Conservation (phyloP, 192 early-diverging fungal genomes). For the Lobosporangium transversale region DNA sequence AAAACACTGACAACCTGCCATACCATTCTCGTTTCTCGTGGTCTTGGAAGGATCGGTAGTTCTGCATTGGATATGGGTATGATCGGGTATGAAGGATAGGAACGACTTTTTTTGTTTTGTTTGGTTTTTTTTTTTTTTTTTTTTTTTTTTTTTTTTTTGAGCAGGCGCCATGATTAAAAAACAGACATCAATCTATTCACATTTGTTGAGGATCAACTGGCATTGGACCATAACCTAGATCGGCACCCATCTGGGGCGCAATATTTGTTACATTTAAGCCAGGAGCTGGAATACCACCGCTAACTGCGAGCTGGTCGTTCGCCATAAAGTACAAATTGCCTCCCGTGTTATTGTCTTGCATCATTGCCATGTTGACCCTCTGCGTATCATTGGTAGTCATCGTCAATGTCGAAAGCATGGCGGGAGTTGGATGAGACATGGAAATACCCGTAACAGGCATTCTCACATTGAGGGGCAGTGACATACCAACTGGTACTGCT, state of each 20-base stretch:
- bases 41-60: too few species aligned
- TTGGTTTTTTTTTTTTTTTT: too few species aligned
- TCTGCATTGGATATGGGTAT: too few species aligned
- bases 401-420: constrained; percentile 11
- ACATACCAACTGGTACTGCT: not conserved
- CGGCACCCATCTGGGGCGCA: not conserved
- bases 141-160: too few species aligned
- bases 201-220: constrained; percentile 35
- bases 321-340: constrained; percentile 8
- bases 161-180: too few species aligned
- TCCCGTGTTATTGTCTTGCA: constrained; percentile 10
- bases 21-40: too few species aligned
- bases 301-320: constrained; percentile 4
- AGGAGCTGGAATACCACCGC: constrained; percentile 1
- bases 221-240: constrained; percentile 30
- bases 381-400: not conserved
- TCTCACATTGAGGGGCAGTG: constrained; percentile 15
- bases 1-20: too few species aligned
- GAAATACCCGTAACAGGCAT: constrained; percentile 7
- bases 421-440: constrained; percentile 9
- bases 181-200: constrained; percentile 9
- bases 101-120: too few species aligned
- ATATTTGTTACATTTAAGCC: not conserved
- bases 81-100: too few species aligned
- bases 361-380: constrained; percentile 24